phyloP scores from a whole-genome alignment of 306 rosid species.

The Potentilla sterilis region DNA sequence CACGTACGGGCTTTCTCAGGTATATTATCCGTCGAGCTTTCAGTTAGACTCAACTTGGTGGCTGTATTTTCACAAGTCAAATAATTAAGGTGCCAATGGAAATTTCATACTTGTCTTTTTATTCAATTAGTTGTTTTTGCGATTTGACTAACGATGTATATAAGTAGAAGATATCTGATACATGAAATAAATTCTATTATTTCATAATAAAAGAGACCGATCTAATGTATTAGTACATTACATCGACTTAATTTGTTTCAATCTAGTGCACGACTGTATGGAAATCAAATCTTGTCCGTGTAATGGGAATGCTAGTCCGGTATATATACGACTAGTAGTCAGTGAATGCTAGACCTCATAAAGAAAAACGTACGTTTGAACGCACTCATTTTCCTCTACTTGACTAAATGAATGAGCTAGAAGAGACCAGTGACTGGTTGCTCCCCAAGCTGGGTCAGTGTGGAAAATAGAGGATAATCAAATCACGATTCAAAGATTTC shows the following conservation, averaged over 20 bases:
- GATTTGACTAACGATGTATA: neutral
- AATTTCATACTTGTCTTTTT: neutral
- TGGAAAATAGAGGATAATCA: conserved; percentile 5
- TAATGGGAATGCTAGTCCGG: no score
- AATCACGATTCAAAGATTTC: neutral
- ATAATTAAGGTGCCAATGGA: neutral
- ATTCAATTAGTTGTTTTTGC: neutral
- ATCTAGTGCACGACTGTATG: no score
- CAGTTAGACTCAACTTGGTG: neutral
- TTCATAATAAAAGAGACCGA: no score
- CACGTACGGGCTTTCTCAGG: neutral
- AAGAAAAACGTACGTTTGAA: neutral
- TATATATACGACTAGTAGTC: no score
- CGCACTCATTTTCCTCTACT: neutral
- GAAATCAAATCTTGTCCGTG: no score
- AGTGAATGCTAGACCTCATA: neutral
- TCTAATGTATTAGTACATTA: no score
- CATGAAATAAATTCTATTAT: neutral
- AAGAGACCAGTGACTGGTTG: neutral
- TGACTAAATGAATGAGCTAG: neutral
- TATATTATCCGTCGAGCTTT: neutral
- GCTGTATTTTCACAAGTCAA: neutral
- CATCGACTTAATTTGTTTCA: no score
- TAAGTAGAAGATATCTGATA: neutral
- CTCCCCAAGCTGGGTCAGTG: neutral